Conservation (phyloP, 345 rosid genomes). For the Erysimum cheiranthoides region DNA sequence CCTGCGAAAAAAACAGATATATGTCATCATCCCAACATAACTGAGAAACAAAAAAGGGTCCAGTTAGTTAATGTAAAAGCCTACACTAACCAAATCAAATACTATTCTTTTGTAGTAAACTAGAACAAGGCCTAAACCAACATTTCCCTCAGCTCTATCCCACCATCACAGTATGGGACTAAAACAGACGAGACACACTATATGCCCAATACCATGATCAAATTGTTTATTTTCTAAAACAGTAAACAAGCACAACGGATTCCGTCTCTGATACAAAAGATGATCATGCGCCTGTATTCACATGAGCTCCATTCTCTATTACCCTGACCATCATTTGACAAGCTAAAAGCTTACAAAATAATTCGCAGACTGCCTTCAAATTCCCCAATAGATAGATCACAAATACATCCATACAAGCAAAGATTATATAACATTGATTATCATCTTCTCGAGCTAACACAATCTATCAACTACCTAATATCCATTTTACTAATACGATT, state of each 20-base stretch:
- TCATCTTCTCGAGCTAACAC: constrained; percentile 15
- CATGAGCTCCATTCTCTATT: not conserved
- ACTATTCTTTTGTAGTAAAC: constrained; percentile 1
- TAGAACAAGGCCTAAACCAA: not conserved
- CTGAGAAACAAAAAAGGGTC: not conserved
- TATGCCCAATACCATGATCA: not conserved
- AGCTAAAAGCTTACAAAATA: not conserved
- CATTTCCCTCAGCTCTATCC: not conserved
- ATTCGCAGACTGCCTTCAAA: not conserved
- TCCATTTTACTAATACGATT: not conserved
- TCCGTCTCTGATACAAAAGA: not conserved
- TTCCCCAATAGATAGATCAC: not conserved
- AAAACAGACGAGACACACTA: not conserved
- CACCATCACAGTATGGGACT: not conserved
- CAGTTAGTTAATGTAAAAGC: not conserved
- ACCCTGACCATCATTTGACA: not conserved
- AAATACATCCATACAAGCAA: not conserved
- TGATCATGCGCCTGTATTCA: not conserved
- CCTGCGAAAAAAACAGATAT: constrained; percentile 55
- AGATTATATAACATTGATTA: not conserved
- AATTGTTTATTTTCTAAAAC: not conserved
- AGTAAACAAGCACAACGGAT: constrained; percentile 3
- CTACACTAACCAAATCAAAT: not conserved
- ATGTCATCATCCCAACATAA: not conserved
- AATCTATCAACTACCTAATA: constrained; percentile 1